phyloP scores from a whole-genome alignment of 2,329 filamentous ascomycete genomes.

The Penicillium sp. region DNA sequence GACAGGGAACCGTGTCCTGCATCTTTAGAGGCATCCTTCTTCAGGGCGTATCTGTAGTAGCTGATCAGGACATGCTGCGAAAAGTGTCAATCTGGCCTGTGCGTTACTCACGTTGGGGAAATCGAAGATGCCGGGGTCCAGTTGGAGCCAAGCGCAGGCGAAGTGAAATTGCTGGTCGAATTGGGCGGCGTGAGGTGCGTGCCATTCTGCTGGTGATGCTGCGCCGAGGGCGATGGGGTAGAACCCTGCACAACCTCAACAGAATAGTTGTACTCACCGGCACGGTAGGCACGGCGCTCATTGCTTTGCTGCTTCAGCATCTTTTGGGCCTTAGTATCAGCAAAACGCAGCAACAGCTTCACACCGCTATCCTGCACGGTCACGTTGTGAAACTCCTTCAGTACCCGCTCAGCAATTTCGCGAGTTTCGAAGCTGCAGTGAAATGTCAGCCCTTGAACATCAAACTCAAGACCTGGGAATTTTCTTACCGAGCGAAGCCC shows the following conservation, averaged over 20 bases:
- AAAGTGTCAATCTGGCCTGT: constrained; percentile 1
- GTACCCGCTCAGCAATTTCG: constrained; percentile 83
- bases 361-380: constrained; percentile 68
- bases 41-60: constrained; percentile 33
- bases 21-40: constrained; percentile 36
- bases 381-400: constrained; percentile 76
- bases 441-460: constrained; percentile 6
- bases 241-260: constrained; percentile 44
- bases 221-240: constrained; percentile 42
- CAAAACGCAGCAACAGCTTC: constrained; percentile 89
- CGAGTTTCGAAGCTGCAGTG: constrained; percentile 73
- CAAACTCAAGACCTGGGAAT: background rate
- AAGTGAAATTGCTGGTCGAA: constrained; percentile 41
- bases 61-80: constrained; percentile 24
- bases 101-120: constrained; percentile 43
- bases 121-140: constrained; percentile 48
- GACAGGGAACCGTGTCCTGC: constrained; percentile 37
- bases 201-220: constrained; percentile 38
- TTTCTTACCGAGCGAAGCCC: constrained; percentile 79
- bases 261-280: constrained; percentile 78
- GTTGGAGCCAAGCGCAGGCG: constrained; percentile 38
- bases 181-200: constrained; percentile 42
- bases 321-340: constrained; percentile 95
- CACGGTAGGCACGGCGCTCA: constrained; percentile 89
- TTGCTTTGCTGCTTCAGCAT: constrained; percentile 93